Evolutionary conservation across 805 yeast species (phyloP).

Genomic region (Kuraishia hungarica): DNA sequence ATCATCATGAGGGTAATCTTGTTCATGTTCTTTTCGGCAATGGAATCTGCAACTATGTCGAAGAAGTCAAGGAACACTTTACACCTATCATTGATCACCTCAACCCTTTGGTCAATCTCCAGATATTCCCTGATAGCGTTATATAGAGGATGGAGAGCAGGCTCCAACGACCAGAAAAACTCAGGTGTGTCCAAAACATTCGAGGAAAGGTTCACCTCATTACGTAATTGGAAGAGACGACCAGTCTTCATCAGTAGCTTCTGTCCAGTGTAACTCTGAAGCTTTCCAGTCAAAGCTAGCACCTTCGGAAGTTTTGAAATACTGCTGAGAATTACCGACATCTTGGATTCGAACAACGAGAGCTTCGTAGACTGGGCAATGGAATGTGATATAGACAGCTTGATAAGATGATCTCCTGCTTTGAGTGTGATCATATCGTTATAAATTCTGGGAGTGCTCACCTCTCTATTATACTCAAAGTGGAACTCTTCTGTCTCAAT

Average conservation of each 20-base stretch:
- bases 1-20: slow-evolving; percentile 88
- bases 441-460: slow-evolving; percentile 57
- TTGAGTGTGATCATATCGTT: slow-evolving; percentile 91
- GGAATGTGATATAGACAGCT: slow-evolving; percentile 90
- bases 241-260: slow-evolving; percentile 87
- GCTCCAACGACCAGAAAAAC: slow-evolving; percentile 93
- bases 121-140: slow-evolving; percentile 83
- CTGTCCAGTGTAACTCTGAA: slow-evolving; percentile 71
- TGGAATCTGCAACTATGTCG: slow-evolving; percentile 87
- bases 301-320: slow-evolving; percentile 87
- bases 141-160: slow-evolving; percentile 89
- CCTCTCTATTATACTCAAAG: slow-evolving; percentile 50
- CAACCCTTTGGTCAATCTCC: slow-evolving; percentile 92
- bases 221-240: slow-evolving; percentile 78
- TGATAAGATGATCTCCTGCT: slow-evolving; percentile 87
- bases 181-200: slow-evolving; percentile 93
- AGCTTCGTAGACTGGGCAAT: slow-evolving; percentile 94
- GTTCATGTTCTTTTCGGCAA: slow-evolving; percentile 88
- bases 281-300: slow-evolving; percentile 79
- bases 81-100: slow-evolving; percentile 88
- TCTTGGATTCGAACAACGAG: slow-evolving; percentile 84
- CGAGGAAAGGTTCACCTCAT: slow-evolving; percentile 87
- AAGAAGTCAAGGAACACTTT: slow-evolving; percentile 89
- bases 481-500: slow-evolving; percentile 88
- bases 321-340: slow-evolving; percentile 74